Conservation (phyloP, 2,329 filamentous ascomycete genomes). For the Trichoderma semiorbis region DNA sequence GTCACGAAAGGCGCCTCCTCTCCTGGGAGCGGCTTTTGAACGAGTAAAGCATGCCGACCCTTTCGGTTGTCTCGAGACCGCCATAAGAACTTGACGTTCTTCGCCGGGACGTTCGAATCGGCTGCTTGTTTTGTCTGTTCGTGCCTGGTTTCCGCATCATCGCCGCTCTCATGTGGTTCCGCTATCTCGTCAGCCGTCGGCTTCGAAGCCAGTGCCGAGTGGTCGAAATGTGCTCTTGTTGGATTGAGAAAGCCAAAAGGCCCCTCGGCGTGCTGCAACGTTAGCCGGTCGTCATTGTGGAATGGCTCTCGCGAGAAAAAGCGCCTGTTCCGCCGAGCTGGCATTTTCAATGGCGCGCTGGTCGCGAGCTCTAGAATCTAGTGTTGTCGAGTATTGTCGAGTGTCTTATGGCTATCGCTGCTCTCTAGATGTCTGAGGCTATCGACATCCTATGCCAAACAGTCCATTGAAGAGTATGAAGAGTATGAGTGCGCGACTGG, state of each 20-base stretch:
- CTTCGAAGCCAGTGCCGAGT: background rate
- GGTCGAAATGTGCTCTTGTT: conserved; percentile 18
- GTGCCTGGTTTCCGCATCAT: background rate
- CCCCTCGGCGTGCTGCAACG: conserved; percentile 15
- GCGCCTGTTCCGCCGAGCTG: conserved; percentile 9
- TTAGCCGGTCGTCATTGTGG: conserved; percentile 5
- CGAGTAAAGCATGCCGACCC: conserved; percentile 35
- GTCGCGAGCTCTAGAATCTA: background rate
- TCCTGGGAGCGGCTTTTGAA: conserved; percentile 26
- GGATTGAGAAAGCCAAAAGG: conserved; percentile 18
- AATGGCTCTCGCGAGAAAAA: conserved; percentile 17
- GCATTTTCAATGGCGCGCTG: background rate
- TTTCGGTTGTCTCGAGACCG: conserved; percentile 43
- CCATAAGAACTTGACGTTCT: conserved; percentile 37
- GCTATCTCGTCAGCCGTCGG: background rate
- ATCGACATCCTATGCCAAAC: background rate
- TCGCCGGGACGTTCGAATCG: conserved; percentile 1
- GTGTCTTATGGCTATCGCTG: background rate
- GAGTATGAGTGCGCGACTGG: background rate
- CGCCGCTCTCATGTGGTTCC: conserved; percentile 4
- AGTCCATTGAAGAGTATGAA: conserved; percentile 1
- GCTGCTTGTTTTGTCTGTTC: background rate
- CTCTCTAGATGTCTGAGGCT: background rate
- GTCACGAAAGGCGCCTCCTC: conserved; percentile 18
- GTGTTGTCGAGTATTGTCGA: background rate